Base-by-base conservation (phyloP, 2,329 filamentous ascomycete species). In the Beauveria caledonica region DNA sequence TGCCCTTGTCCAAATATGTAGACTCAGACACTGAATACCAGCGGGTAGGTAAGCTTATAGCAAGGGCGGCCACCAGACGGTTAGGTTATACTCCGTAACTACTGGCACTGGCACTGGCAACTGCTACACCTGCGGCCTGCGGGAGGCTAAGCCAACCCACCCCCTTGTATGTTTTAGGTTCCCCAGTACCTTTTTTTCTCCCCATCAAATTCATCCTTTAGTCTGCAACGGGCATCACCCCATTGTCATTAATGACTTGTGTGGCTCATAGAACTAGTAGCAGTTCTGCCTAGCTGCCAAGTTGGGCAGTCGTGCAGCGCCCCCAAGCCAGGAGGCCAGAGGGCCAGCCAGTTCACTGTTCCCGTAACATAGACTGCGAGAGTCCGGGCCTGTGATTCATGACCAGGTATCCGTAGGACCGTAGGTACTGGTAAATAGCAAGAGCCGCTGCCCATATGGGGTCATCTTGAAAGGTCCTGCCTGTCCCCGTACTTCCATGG, bases 131-230 rank as follows among this genome's bases (percentile, higher is more conserved):
- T n/a, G n/a, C n/a, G n/a, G n/a, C 21, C 13, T 58, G 42, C 46
- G 46, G 52, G 33, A 50, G 55, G 21, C 45, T 9, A 44, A 29
- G 9, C 21, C 13, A 50, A 17, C 36, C 6, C 42, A 21, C n/a
- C n/a, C 50, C 58, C 58, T 25, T 55, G 44, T 44, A 29, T 60
- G 58, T 60, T 60, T 60, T 56, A 51, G 45, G 45, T 55, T 56
- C 51, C 58, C 25, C 58, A 23, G 58, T 56, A 45, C 58, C 40
- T 45, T 60, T 29, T 33, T 33, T 36, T 13, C 13, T 13, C 13
- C 4, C 4, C 10, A 33, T 13, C 33, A 36, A 13, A n/a, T n/a
- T n/a, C n/a, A n/a, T n/a, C n/a, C n/a, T 11, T 36, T 36, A 36
- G 33, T 53, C 42, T 45, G 42, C 21, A 58, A 51, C 19, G 48